Base-by-base conservation (phyloP, 192 early-diverging fungal genomes). In the Dissophora globulifera region DNA sequence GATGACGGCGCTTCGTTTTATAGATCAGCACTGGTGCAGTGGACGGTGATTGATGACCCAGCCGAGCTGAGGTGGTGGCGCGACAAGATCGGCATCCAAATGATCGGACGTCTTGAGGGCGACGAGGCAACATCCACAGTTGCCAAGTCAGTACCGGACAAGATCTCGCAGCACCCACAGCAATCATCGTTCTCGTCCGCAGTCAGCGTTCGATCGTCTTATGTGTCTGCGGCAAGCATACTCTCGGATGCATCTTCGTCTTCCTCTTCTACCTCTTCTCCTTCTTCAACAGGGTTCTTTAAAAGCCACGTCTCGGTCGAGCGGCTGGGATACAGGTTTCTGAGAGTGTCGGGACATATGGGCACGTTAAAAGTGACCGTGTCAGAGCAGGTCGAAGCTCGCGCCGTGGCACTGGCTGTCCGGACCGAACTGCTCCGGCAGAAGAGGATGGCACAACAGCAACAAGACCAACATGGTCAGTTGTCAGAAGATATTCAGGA, bases 331-430 rank as follows among this genome's bases (percentile, higher is more conserved):
- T 76, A 76, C 29, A 23, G 72, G 41, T 76, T 76, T 58, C 40
- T 76, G 64, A 58, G 72, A 52, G 72, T 76, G n/a, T 76, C 72
- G 29, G 72, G 72, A 5, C 57, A 62, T 30, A 76, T 67, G 72
- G 72, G 72, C 10, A 76, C 72, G 0, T 19, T 76, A 27, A 76
- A 76, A 55, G 58, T 76, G 41, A 76, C 72, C 4, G 72, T 76
- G 47, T 62, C 72, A 51, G 72, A 76, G 30, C 48, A 76, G n/a
- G 64, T 67, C 7, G 72, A 76, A 26, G 72, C 72, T 6, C 56
- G 72, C 2, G 72, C 72, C 2, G 72, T 76, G 17, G 72, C 63
- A 20, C 26, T 76, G 42, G 72, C 72, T 20, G 72, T 76, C 0
- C 26, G 42, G 3, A 58, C 72, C 8, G 72, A 76, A 52, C 50